Percentiles rank a stretch among this genome's conserved stretches.
Conservation (phyloP, 2,329 filamentous ascomycete genomes). For the Bipolaris zeicola region DNA sequence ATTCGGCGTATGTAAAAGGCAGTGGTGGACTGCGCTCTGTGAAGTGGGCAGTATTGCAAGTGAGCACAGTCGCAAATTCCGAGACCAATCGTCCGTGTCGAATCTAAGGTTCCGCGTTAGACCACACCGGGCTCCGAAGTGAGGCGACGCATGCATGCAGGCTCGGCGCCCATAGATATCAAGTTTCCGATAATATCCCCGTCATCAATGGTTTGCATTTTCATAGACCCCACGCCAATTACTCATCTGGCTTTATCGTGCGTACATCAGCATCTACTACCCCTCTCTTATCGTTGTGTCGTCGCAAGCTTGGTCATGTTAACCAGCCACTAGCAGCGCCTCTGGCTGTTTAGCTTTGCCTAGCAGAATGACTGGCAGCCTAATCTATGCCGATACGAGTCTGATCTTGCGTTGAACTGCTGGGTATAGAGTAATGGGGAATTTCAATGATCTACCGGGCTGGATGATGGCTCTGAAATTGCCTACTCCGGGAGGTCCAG, state of each 20-base stretch:
- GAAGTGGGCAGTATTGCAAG: background rate
- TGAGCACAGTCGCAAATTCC: background rate
- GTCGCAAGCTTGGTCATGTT: conserved; percentile 18
- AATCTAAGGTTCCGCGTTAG: conserved; percentile 14
- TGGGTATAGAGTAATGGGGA: background rate
- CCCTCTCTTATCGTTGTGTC: conserved; percentile 30
- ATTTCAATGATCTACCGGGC: background rate
- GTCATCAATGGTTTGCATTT: conserved; percentile 31
- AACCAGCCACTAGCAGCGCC: conserved; percentile 17
- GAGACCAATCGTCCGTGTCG: conserved; percentile 1
- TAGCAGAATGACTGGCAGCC: conserved; percentile 14
- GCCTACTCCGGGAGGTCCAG: conserved; percentile 34
- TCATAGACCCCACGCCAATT: conserved; percentile 29
- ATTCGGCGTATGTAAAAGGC: conserved; percentile 77
- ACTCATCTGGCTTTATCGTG: conserved; percentile 34
- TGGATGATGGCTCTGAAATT: conserved; percentile 14
- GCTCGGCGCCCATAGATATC: conserved; percentile 34
- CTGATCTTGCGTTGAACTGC: background rate
- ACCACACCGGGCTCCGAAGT: conserved; percentile 24
- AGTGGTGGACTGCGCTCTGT: background rate
- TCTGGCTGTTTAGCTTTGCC: conserved; percentile 5
- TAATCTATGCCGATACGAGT: conserved; percentile 4
- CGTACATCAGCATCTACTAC: conserved; percentile 17
- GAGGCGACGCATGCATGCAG: conserved; percentile 31
- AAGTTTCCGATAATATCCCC: conserved; percentile 27